Base-by-base conservation (phyloP, 768 basidiomycete genomes). In the Lactarius deliciosus region DNA sequence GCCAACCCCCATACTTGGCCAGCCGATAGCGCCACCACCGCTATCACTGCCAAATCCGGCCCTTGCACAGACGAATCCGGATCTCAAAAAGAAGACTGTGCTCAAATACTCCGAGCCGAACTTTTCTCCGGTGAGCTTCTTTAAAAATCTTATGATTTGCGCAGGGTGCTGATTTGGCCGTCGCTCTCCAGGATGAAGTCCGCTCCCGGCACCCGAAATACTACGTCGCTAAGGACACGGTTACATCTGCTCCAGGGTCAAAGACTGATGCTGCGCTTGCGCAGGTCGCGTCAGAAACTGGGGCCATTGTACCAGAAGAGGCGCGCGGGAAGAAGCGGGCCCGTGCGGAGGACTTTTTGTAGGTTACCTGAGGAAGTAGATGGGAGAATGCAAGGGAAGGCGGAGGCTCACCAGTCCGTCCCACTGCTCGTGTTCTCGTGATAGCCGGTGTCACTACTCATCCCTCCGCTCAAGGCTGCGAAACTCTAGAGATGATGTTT, bases 331-430 rank as follows among this genome's bases (percentile, higher is more conserved):
- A 87, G 80, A 94, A 94, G 77, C 81, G 93, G 57, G 90, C 92
- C 57, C 81, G 91, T 70, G 93, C 93, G 38, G 92, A 94, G 76
- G 93, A 94, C 76, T 92, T 91, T 76, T 77, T 94, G 72, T 92
- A 76, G 70, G 58, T 63, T 50, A 57, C 15, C 28, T 2, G 18
- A 43, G 64, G 32, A 55, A 56, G 34, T 28, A 47, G 60, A 59
- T 32, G 55, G 47, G 55, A 36, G 40, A 22, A 47, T 36, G n/a
- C 57, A 60, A 50, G 54, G 70, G 50, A 53, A 66, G 71, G 59
- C 43, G 64, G 71, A 69, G 72, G 68, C 68, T 38, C 63, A 75
- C 65, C 75, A 75, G 75, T 75, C 75, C 75, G 75, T 75, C 75
- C 75, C 60, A 71, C 70, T 71, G 64, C 70, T 68, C 71, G 68